These are phyloP conservation scores for Syncephalastrum sp. DNA, from an alignment of 371 early-diverging fungal species.

Conservation along the genomic window DNA sequence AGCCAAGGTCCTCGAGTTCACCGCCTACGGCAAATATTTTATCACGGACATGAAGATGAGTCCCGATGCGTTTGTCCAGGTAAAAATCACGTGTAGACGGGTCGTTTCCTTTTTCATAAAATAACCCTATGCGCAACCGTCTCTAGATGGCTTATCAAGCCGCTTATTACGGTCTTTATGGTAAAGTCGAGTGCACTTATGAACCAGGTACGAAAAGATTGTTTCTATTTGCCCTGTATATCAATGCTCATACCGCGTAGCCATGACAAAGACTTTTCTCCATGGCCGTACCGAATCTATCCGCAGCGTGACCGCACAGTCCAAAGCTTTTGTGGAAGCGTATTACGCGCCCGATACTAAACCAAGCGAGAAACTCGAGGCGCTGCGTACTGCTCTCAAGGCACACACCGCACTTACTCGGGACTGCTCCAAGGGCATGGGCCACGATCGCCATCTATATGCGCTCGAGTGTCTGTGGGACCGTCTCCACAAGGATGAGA, in stretches of 20 bases:
- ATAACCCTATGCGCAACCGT: too few relatives aligned
- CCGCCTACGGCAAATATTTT: slow-evolving; percentile 69
- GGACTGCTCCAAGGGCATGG: slow-evolving; percentile 70
- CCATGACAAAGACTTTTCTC: slow-evolving; percentile 79
- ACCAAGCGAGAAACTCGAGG: slow-evolving; percentile 45
- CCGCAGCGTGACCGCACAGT: slow-evolving; percentile 73
- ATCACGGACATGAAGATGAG: slow-evolving; percentile 72
- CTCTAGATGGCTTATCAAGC: slow-evolving; percentile 88
- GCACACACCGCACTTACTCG: slow-evolving; percentile 74
- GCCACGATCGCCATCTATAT: slow-evolving; percentile 87
- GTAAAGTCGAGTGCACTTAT: slow-evolving; percentile 76
- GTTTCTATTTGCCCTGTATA: neutral
- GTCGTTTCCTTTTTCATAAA: too few relatives aligned
- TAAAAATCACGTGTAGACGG: slow-evolving; percentile 10
- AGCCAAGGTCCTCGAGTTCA: slow-evolving; percentile 63
- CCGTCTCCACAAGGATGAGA: slow-evolving; percentile 47
- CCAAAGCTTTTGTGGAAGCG: slow-evolving; percentile 71
- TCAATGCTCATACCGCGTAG: slow-evolving; percentile 17
- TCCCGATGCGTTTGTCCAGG: slow-evolving; percentile 78
- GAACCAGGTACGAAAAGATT: slow-evolving; percentile 51
- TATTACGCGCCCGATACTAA: slow-evolving; percentile 58
- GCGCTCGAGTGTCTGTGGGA: slow-evolving; percentile 67
- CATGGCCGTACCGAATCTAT: slow-evolving; percentile 91
- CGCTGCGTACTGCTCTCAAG: slow-evolving; percentile 61
- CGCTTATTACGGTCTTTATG: slow-evolving; percentile 86